phyloP scores from a whole-genome alignment of 345 rosid genomes.

The Stellera chamaejasme region DNA sequence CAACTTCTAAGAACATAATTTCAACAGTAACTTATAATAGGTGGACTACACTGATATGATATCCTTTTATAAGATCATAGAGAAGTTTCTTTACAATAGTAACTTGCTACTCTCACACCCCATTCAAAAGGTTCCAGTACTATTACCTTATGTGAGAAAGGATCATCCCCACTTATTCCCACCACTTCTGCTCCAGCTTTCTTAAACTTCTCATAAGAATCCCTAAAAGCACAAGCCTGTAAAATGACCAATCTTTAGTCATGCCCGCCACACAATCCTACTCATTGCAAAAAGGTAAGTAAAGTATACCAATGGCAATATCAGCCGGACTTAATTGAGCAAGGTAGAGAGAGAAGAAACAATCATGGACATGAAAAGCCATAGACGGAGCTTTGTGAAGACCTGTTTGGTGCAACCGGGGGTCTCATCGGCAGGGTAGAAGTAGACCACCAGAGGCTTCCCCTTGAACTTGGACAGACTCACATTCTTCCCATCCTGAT shows the following conservation, averaged over 20 bases:
- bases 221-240: conserved; percentile 87
- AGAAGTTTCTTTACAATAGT: too few species aligned
- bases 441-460: conserved; percentile 87
- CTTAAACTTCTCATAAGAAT: conserved; percentile 94
- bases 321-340: too few species aligned
- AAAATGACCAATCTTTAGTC: not conserved
- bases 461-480: conserved; percentile 75
- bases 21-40: too few species aligned
- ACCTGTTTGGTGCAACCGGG: conserved; percentile 99
- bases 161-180: conserved; percentile 85
- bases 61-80: too few species aligned
- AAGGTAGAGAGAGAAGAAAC: too few species aligned
- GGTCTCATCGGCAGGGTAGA: conserved; percentile 95
- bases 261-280: conserved; percentile 3
- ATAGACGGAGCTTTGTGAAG: not conserved
- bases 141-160: conserved; percentile 83
- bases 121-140: not conserved
- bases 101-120: too few species aligned
- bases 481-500: conserved; percentile 80
- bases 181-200: conserved; percentile 95
- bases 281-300: not conserved
- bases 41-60: too few species aligned
- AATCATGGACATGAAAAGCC: not conserved
- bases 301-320: not conserved
- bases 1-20: too few species aligned